Evolutionary conservation across 1,284 basidiomycete species (phyloP), one percentile per base, ranked within the genome.

Genomic region (Microbotryum lychnidis-dioicae): DNA sequence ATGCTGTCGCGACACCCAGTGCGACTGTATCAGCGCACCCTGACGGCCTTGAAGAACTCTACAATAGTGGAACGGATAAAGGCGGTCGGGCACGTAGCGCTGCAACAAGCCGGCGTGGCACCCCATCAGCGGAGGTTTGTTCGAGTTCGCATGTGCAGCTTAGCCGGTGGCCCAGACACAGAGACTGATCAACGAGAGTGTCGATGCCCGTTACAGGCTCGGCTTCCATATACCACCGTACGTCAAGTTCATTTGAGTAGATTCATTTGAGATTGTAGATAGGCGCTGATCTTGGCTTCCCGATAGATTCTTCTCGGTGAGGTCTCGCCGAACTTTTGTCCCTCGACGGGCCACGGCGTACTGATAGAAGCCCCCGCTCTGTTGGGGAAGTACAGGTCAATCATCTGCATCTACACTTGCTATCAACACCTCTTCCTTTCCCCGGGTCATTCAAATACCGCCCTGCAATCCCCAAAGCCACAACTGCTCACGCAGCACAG

Each of bases 191-290:
- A 42, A 42, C 16, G 37, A 18, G 37, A 9, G 37, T 42, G 37
- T 42, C 16, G 37, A 42, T 42, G 5, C 23, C 25, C 49, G 14
- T 23, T 48, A n/a, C 56, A 66, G 64, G 23, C 53, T 67, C 1
- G 66, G 66, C 21, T 67, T 67, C 29, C 66, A 67, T 27, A 67
- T 67, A 20, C 65, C 65, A 9, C 65, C 65, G 62, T 66, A 9
- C 25, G 59, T 37, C 20, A 9, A 53, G 2, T 25, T 31, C 6
- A 27, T 33, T 44, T 14, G 12, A 10, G 18, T 10, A 9, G 2
- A 31, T 8, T 9, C 8, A 5, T 29, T 42, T 18, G 37, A 42
- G 37, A 18, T 25, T 4, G 44, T 31, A 18, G 21, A 8, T 20
- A 42, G n/a, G 29, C 21, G 45, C 27, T 29, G n/a, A 25, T 3